phyloP scores from a whole-genome alignment of 345 rosid species.

The Cardiospermum halicacabum region DNA sequence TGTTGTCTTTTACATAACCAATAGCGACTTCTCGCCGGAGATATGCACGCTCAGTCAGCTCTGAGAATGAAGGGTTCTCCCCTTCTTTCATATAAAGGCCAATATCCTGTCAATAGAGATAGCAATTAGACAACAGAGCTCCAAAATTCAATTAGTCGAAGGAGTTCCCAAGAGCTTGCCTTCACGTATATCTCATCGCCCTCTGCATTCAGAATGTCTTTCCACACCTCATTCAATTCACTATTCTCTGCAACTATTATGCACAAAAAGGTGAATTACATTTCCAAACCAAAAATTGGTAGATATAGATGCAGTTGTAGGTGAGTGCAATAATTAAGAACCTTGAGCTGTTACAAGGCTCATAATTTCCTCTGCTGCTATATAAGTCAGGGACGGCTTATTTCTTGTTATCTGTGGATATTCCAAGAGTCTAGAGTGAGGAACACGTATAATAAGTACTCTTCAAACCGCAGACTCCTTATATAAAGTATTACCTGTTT shows the following conservation, averaged over 20 bases:
- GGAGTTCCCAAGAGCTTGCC: conserved; percentile 33
- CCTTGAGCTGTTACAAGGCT: conserved; percentile 99
- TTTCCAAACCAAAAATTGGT: conserved; percentile 2
- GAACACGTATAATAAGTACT: neutral
- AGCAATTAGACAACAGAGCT: neutral
- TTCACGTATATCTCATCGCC: conserved; percentile 96
- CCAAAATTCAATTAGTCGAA: neutral
- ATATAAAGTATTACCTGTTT: conserved; percentile 59
- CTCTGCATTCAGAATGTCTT: conserved; percentile 84
- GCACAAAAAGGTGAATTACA: conserved; percentile 9
- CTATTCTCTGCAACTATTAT: conserved; percentile 72
- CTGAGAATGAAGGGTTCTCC: conserved; percentile 74
- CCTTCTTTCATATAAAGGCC: conserved; percentile 74
- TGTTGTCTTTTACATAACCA: conserved; percentile 72
- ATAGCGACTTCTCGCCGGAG: conserved; percentile 83
- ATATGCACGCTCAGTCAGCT: conserved; percentile 76
- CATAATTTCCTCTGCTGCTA: conserved; percentile 96
- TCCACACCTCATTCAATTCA: conserved; percentile 90
- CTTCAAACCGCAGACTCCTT: neutral
- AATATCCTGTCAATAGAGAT: conserved; percentile 49
- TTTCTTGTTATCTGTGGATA: conserved; percentile 64
- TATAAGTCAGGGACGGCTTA: conserved; percentile 76
- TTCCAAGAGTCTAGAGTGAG: conserved; percentile 5
- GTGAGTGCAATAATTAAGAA: conserved; percentile 20
- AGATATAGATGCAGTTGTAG: neutral